Evolutionary conservation across 345 rosid genomes (phyloP), one percentile per base, ranked within the genome.

Genomic region (Gossypium arboreum): DNA sequence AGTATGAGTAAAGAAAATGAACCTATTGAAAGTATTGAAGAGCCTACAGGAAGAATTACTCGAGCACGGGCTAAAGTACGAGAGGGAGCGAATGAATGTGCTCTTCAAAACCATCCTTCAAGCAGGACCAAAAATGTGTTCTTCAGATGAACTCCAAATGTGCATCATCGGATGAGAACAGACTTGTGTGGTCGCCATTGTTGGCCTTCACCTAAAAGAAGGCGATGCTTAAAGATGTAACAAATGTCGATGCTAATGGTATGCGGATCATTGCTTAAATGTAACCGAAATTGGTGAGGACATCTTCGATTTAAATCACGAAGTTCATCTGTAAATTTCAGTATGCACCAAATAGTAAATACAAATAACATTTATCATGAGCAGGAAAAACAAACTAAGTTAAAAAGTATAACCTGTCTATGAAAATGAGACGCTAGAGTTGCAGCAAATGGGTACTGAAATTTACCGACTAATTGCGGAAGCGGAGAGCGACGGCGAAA

Each of bases 171-270:
- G 89, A 85, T n/a, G 88, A 83, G 83, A 83, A 80, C 72, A 80
- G 79, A 41, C 81, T 75, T 74, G 84, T 81, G 73, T 50, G n/a
- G 63, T 80, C 70, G 72, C 80, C 61, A 64, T 61, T 45, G 78
- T 80, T 65, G 75, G 77, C 71, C 63, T 81, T 83, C 88, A 78
- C 85, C 83, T 71, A 95, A 95, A 87, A 90, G 84, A 77, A 96
- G 82, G 87, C 89, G 4, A 92, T 88, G 68, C 93, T 95, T 12
- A 84, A 81, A 86, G 97, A 95, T 81, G 96, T 90, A 41, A 84
- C 91, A 13, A 92, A 90, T 82, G 56, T 81, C 70, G 29, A 47
- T 71, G n/a, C 72, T 56, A 87, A 77, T 44, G 73, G 73, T 74
- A 72, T 81, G 12, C 62, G 76, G 74, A 67, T 72, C 45, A 83